Evolutionary conservation across 805 yeast species (phyloP).

Genomic region (Zygoascus ofunaensis): DNA sequence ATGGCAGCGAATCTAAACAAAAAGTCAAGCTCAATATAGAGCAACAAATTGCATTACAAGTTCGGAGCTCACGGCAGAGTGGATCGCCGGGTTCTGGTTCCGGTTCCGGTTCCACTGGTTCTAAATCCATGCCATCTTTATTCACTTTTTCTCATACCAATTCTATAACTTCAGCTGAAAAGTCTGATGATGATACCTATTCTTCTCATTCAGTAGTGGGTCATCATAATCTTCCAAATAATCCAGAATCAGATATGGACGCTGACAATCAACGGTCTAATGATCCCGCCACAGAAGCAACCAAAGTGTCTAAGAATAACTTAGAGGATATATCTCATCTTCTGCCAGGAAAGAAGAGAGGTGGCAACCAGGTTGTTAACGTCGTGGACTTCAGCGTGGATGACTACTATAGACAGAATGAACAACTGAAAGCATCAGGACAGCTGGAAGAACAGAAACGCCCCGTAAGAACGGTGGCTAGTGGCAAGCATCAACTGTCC

Average conservation of each 20-base stretch:
- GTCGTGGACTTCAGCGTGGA: conserved; percentile 32
- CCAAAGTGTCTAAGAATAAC: neutral
- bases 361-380: conserved; percentile 17
- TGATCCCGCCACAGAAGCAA: neutral
- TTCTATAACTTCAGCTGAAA: neutral
- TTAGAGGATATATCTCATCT: neutral
- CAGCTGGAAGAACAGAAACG: conserved; percentile 23
- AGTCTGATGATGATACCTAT: neutral
- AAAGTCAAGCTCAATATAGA: neutral
- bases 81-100: neutral
- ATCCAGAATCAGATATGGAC: neutral
- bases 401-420: conserved; percentile 32
- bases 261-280: neutral
- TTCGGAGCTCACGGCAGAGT: neutral
- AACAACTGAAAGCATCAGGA: conserved; percentile 26
- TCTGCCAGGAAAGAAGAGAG: conserved; percentile 2
- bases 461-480: conserved; percentile 25
- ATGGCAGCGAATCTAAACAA: conserved; percentile 6
- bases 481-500: conserved; percentile 29
- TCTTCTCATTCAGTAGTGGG: neutral
- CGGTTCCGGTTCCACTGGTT: neutral
- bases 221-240: too few relatives aligned
- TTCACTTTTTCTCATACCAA: neutral
- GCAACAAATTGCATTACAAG: neutral
- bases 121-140: neutral